phyloP scores from a whole-genome alignment of 2,329 filamentous ascomycete species.

The Aspergillus quadrilineatus region DNA sequence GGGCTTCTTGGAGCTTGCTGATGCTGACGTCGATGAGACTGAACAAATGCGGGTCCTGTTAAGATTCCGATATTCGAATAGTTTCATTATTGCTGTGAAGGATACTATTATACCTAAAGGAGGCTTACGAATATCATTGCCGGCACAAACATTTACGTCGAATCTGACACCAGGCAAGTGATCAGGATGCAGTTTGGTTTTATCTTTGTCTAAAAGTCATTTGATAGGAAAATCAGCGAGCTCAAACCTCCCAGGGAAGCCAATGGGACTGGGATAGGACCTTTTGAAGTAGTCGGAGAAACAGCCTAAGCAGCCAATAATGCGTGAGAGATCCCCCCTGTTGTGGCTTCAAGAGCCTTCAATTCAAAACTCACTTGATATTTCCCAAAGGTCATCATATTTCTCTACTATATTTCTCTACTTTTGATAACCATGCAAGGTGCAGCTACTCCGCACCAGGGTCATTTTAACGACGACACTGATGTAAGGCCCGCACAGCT shows the following conservation, averaged over 20 bases:
- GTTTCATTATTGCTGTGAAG: not conserved
- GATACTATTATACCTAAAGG: not conserved
- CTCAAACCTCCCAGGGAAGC: not conserved
- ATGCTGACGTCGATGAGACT: slow-evolving; percentile 51
- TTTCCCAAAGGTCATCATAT: too few species aligned
- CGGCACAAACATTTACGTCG: not conserved
- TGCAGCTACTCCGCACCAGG: not conserved
- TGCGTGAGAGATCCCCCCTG: not conserved
- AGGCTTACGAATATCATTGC: slow-evolving; percentile 5
- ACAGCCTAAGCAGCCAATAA: not conserved
- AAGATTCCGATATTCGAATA: not conserved
- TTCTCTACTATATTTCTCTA: not conserved
- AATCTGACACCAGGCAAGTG: not conserved
- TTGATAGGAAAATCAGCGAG: not conserved
- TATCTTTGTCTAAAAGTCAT: not conserved
- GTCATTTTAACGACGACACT: too few species aligned
- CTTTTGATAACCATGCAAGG: not conserved
- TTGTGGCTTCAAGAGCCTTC: too few species aligned
- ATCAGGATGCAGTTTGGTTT: too few species aligned
- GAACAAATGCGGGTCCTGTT: slow-evolving; percentile 10
- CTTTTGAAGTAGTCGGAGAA: not conserved
- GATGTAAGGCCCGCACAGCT: not conserved
- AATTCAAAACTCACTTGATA: too few species aligned
- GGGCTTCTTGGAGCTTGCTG: slow-evolving; percentile 44
- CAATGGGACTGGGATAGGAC: not conserved